These are phyloP conservation scores for Cryptosporidium ubiquitum DNA, from an alignment of 169 alveolate genomes.

Conservation along the genomic window DNA sequence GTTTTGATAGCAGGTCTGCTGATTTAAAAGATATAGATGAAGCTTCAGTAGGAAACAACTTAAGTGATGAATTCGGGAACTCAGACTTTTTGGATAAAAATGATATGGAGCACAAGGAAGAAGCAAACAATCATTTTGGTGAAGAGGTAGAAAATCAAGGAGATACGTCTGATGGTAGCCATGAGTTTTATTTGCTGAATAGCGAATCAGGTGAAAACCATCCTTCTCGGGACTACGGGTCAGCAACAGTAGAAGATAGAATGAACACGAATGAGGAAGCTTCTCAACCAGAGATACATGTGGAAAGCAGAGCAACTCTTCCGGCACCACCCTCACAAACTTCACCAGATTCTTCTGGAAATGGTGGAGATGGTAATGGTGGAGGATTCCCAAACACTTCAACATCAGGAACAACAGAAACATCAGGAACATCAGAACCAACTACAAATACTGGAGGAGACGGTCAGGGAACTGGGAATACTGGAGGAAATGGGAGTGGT, in stretches of 20 bases:
- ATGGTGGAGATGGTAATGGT: conserved; percentile 30
- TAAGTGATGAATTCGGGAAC: not conserved
- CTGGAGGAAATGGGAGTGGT: conserved; percentile 1
- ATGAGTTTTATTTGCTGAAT: not conserved
- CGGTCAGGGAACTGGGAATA: not conserved
- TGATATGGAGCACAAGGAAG: not conserved
- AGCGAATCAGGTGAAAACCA: not conserved
- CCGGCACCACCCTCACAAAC: conserved; percentile 42
- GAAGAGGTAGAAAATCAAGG: not conserved
- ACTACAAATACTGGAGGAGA: not conserved
- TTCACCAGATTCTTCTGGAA: not conserved
- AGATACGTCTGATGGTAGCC: not conserved
- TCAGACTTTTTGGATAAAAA: not conserved
- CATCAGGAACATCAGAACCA: not conserved
- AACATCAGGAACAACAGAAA: not conserved
- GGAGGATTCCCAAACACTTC: conserved; percentile 39
- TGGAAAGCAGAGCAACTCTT: not conserved
- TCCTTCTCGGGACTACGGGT: not conserved
- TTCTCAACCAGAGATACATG: not conserved
- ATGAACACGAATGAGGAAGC: not conserved
- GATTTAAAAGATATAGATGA: not conserved
- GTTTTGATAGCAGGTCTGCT: not conserved
- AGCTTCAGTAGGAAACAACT: not conserved
- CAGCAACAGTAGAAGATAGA: not conserved
- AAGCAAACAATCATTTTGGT: not conserved